Percentiles rank a stretch among this genome's conserved stretches.
phyloP scores from a whole-genome alignment of 139 green algal species.

The Tetradesmus obliquus region DNA sequence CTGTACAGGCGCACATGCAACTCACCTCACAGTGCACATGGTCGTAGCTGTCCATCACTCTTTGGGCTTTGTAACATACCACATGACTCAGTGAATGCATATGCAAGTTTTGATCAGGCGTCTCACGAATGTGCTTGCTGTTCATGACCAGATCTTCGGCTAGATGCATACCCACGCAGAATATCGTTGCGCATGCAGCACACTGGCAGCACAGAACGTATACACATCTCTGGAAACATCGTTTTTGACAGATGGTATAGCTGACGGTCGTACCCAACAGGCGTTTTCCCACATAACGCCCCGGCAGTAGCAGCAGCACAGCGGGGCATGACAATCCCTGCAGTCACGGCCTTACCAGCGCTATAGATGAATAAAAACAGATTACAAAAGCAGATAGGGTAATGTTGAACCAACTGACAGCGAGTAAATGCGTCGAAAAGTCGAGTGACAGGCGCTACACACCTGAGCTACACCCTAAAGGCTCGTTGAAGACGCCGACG shows the following conservation, averaged over 20 bases:
- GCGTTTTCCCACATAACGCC: not conserved
- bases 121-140: no score
- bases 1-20: no score
- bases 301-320: slow-evolving; percentile 1
- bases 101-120: no score
- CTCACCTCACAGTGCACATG: not conserved
- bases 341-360: not conserved
- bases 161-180: no score
- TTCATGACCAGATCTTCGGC: no score
- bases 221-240: no score
- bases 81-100: not conserved
- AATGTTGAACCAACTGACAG: not conserved
- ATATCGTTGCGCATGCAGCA: no score
- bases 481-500: not conserved
- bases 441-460: not conserved
- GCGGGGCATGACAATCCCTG: not conserved
- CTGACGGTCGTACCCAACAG: not conserved
- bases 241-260: no score
- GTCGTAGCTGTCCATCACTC: not conserved
- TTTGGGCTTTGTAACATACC: not conserved
- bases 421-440: not conserved
- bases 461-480: not conserved
- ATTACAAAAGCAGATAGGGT: not conserved
- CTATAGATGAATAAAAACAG: not conserved
- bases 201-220: no score